Base-by-base conservation (phyloP, 2,329 filamentous ascomycete genomes). In the Fusarium sp. region DNA sequence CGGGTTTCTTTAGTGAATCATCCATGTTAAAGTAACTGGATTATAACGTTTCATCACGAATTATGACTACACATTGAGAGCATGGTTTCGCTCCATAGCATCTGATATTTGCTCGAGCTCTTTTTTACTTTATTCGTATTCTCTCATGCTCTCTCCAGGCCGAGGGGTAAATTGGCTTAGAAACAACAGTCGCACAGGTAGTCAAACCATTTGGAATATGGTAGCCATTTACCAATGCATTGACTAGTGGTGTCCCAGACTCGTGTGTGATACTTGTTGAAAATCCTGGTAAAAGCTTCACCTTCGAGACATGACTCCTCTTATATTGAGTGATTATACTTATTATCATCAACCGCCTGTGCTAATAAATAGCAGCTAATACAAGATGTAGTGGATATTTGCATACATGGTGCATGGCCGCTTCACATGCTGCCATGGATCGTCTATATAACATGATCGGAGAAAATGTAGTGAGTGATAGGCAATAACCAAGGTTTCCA, bases 11-110 rank as follows among this genome's bases (percentile, higher is more conserved):
- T 33, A 35, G 14, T 45, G 40, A 47, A 35, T 28, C 40, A 37
- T 41, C 62, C 54, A 54, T 41, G 47, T 58, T 45, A 28, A 53
- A 56, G 43, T 53, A 19, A 53, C 22, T 45, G 65, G 65, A 56
- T 56, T 57, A 68, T 39, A 56, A 65, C 44, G 65, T 66, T 66
- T 39, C 15, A 50, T 56, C 37, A 63, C 39, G 63, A 58, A 64
- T 55, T 44, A 48, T 22, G 60, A 46, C 52, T 26, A 20, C 32
- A 24, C 33, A 54, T 44, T 32, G 24, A 33, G 44, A 54, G 20
- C 39, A 47, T 52, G 24, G 19, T 17, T 28, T 33, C 19, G 41
- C 61, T 45, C 35, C 46, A 20, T 52, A 17, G 20, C 32, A 45
- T 28, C 45, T 24, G 30, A 63, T 51, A 20, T 45, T 44, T 35